These are phyloP conservation scores for Parathielavia appendiculata DNA, from an alignment of 495 filamentous ascomycete genomes.

Conservation along the genomic window DNA sequence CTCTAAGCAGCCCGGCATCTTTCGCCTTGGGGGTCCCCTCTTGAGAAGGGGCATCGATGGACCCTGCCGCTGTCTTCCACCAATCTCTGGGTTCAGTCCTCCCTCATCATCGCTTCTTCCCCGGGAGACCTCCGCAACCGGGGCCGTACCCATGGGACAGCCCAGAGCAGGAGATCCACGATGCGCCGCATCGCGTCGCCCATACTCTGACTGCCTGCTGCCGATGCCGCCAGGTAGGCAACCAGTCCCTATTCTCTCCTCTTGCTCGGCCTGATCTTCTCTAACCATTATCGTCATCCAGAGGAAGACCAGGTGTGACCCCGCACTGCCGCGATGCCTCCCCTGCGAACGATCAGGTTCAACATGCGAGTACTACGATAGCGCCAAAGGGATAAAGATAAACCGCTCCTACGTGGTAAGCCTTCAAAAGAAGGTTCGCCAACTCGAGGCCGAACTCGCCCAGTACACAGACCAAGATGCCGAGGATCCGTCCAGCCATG, in stretches of 20 bases:
- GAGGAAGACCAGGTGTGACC: constrained; percentile 93
- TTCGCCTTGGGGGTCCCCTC: neutral
- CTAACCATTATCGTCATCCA: constrained; percentile 31
- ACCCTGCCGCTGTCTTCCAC: constrained; percentile 46
- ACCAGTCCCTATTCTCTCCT: neutral
- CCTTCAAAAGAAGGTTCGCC: constrained; percentile 74
- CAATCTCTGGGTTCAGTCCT: constrained; percentile 44
- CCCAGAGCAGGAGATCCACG: constrained; percentile 34
- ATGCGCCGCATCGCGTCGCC: constrained; percentile 56
- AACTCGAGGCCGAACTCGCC: constrained; percentile 67
- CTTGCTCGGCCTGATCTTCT: neutral
- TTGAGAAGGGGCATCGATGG: constrained; percentile 33
- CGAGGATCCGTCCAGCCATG: constrained; percentile 60
- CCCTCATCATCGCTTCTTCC: constrained; percentile 34
- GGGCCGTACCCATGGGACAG: constrained; percentile 26
- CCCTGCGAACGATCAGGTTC: constrained; percentile 88
- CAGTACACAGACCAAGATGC: constrained; percentile 56
- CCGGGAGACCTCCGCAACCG: constrained; percentile 29
- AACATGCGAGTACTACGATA: constrained; percentile 89
- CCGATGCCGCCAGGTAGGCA: constrained; percentile 47
- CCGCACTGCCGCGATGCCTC: constrained; percentile 81
- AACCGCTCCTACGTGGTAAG: constrained; percentile 81
- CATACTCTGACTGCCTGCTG: constrained; percentile 86
- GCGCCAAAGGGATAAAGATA: constrained; percentile 69
- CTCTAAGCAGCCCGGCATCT: too few relatives aligned